Conservation (phyloP, 805 yeast species). For the Phaffomyces opuntiae region DNA sequence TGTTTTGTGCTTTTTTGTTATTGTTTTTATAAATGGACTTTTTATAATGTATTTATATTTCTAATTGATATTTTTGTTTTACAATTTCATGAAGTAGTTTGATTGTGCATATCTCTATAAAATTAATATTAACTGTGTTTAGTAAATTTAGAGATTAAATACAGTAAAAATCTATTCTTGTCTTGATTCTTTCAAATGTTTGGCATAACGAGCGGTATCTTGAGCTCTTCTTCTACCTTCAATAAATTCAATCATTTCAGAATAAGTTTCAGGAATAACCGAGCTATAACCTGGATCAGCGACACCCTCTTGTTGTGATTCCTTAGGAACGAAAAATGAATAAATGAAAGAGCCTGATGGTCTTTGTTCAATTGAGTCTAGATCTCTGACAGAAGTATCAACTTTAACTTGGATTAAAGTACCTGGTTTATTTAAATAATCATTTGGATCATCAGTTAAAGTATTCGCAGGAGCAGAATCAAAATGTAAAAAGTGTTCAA, state of each 20-base stretch:
- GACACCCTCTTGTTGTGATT: slow-evolving; percentile 27
- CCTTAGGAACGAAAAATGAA: slow-evolving; percentile 78
- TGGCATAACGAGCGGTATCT: slow-evolving; percentile 67
- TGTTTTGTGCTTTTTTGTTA: neutral
- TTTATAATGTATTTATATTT: neutral
- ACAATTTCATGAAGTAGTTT: too few species aligned
- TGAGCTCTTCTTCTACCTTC: slow-evolving; percentile 87
- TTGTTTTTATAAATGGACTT: neutral
- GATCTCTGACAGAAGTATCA: slow-evolving; percentile 66
- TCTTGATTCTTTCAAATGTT: slow-evolving; percentile 25
- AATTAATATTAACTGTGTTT: too few species aligned
- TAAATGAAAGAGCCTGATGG: slow-evolving; percentile 85
- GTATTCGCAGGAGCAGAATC: slow-evolving; percentile 54
- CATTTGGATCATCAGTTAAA: slow-evolving; percentile 40
- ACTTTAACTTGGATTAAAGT: slow-evolving; percentile 87
- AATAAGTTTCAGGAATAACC: slow-evolving; percentile 80
- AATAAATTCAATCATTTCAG: slow-evolving; percentile 87
- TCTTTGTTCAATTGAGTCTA: slow-evolving; percentile 53
- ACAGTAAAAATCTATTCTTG: neutral
- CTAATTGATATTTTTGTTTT: neutral
- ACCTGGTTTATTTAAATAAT: slow-evolving; percentile 69
- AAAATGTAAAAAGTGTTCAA: slow-evolving; percentile 34
- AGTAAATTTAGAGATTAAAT: too few species aligned
- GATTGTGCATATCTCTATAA: too few species aligned
- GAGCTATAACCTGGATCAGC: slow-evolving; percentile 54